Evolutionary conservation across 805 yeast genomes (phyloP).

Genomic region (Debaryomyces prosopidis): DNA sequence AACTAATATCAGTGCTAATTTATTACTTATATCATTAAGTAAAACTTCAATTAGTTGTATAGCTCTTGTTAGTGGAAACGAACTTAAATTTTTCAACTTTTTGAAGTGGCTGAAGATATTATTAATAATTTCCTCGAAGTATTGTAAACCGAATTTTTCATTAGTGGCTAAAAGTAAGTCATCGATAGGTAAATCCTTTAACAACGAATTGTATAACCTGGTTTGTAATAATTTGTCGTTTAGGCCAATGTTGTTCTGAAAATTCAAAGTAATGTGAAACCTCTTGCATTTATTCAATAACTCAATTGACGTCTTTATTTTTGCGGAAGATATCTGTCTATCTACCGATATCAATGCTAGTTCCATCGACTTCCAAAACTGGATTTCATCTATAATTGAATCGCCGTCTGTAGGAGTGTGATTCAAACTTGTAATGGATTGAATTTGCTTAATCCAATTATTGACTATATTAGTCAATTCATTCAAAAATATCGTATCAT

Average conservation of each 20-base stretch:
- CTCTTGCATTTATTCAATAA: slow-evolving; percentile 70
- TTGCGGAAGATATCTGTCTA: slow-evolving; percentile 55
- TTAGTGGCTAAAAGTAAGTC: slow-evolving; percentile 38
- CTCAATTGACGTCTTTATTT: slow-evolving; percentile 57
- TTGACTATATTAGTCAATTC: slow-evolving; percentile 69
- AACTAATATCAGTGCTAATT: slow-evolving; percentile 40
- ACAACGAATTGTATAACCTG: slow-evolving; percentile 56
- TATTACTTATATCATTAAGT: slow-evolving; percentile 53
- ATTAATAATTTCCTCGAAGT: slow-evolving; percentile 46
- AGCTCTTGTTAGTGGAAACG: slow-evolving; percentile 67
- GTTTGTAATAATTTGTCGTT: slow-evolving; percentile 53
- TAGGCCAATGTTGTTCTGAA: slow-evolving; percentile 70
- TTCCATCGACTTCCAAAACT: slow-evolving; percentile 78
- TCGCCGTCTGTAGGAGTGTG: slow-evolving; percentile 58
- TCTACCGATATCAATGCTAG: slow-evolving; percentile 54
- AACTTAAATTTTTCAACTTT: slow-evolving; percentile 49
- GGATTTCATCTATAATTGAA: slow-evolving; percentile 60
- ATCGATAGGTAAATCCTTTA: slow-evolving; percentile 70
- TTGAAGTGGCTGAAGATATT: slow-evolving; percentile 62
- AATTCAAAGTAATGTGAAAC: slow-evolving; percentile 74
- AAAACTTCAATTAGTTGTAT: slow-evolving; percentile 66
- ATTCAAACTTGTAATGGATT: slow-evolving; percentile 52
- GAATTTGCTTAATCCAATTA: slow-evolving; percentile 69
- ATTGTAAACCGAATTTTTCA: slow-evolving; percentile 31
- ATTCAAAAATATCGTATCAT: slow-evolving; percentile 62